Conservation (phyloP, 2,329 filamentous ascomycete species). For the Neopestalotiopsis rosae region DNA sequence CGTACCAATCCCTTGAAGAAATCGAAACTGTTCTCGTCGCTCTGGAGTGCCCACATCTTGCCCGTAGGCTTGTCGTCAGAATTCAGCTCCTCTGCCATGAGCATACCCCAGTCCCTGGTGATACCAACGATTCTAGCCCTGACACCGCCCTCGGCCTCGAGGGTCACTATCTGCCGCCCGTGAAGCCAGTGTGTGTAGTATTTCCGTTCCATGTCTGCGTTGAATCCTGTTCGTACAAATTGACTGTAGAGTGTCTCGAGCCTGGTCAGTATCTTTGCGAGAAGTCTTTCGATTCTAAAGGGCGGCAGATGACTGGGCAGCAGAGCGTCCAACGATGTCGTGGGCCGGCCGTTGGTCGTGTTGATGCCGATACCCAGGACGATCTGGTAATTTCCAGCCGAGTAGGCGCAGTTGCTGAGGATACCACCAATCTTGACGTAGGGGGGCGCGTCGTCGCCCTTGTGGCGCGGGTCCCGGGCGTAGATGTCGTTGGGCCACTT, state of each 20-base stretch:
- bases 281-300: constrained; percentile 78
- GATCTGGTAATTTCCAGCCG: constrained; percentile 77
- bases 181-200: constrained; percentile 92
- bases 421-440: constrained; percentile 95
- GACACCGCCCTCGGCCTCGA: constrained; percentile 80
- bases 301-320: constrained; percentile 57
- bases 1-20: constrained; percentile 90
- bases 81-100: constrained; percentile 83
- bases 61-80: constrained; percentile 79
- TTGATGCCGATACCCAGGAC: constrained; percentile 90
- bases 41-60: constrained; percentile 83
- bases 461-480: constrained; percentile 66
- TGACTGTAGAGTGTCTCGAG: constrained; percentile 79
- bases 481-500: constrained; percentile 99
- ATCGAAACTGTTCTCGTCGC: constrained; percentile 98
- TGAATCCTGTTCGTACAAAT: constrained; percentile 80
- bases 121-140: constrained; percentile 84
- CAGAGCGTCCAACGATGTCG: constrained; percentile 82
- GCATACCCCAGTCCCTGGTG: constrained; percentile 86
- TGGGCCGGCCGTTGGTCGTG: constrained; percentile 81
- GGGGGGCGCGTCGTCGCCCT: constrained; percentile 44
- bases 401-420: constrained; percentile 86
- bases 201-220: constrained; percentile 69
- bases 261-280: constrained; percentile 78
- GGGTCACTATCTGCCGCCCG: constrained; percentile 70